Conservation (phyloP, 257 asterid genomes). For the Ilex aquifolium region DNA sequence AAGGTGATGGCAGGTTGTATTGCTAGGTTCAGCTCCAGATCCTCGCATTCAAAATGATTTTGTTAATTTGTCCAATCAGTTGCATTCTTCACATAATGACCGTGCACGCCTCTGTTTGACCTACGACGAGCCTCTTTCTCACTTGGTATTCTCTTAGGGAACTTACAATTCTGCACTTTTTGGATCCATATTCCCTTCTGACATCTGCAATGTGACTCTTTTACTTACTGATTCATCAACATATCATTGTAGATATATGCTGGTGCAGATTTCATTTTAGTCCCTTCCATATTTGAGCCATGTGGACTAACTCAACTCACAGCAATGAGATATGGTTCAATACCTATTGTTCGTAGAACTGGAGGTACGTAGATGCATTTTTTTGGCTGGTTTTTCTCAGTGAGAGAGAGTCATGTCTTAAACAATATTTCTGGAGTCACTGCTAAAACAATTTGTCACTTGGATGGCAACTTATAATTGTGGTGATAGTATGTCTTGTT, state of each 20-base stretch:
- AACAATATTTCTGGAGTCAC: constrained; percentile 1
- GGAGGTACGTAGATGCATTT: constrained; percentile 52
- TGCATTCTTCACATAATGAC: constrained; percentile 66
- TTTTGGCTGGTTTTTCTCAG: background rate
- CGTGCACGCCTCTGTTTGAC: constrained; percentile 82
- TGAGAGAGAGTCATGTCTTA: background rate
- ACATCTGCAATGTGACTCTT: constrained; percentile 9
- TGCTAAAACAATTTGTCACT: background rate
- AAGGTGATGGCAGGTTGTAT: constrained; percentile 58
- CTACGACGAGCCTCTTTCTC: constrained; percentile 98
- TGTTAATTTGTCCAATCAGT: constrained; percentile 76
- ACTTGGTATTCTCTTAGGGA: constrained; percentile 58
- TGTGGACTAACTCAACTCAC: constrained; percentile 99
- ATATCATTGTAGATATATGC: constrained; percentile 73
- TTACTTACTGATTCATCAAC: constrained; percentile 9
- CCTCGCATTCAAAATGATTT: constrained; percentile 87
- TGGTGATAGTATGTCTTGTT: no score
- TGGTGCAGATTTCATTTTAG: constrained; percentile 92
- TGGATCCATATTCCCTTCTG: constrained; percentile 5
- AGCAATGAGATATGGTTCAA: constrained; percentile 96
- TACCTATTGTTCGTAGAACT: constrained; percentile 96
- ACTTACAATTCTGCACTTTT: constrained; percentile 1
- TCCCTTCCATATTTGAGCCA: constrained; percentile 97
- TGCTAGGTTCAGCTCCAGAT: constrained; percentile 98
- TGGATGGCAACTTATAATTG: no score